Base-by-base conservation (phyloP, 176 grass and related monocot genomes). In the Oryza brachyantha region DNA sequence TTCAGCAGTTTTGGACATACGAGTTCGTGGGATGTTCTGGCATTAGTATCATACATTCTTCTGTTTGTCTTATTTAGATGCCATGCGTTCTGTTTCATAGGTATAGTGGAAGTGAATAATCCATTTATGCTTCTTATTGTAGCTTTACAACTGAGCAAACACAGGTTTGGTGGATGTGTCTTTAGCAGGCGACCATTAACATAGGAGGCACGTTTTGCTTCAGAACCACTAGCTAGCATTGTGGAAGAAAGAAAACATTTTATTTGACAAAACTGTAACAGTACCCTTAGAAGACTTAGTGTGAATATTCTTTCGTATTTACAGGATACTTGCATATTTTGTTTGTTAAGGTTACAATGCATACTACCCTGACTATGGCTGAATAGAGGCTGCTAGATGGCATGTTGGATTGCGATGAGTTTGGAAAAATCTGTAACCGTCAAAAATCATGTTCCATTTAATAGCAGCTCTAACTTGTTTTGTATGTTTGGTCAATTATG, bases 21-120 rank as follows among this genome's bases (percentile, higher is more conserved):
- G 24, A 4, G 4, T 1, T 14, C 10, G 5, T 50, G 46, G 45
- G 46, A 50, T 19, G 13, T 50, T 5, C 17, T 17, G 46, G 1
- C 5, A 50, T 50, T 32, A 22, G 16, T 61, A 26, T 63, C 24
- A 68, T 40, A 79, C 36, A 63, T n/a, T n/a, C n/a, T n/a, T n/a
- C n/a, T n/a, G n/a, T 43, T 63, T 5, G 12, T 50, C 7, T 36
- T 43, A 36, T 21, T 41, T 61, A 11, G 79, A 61, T 70, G 42
- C 3, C 73, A 17, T 82, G 17, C 70, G 42, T 43, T 6, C 64
- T 54, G 43, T 32, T 27, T 64, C 14, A 11, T 45, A 8, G 24
- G 36, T 83, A 58, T 11, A 32, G 21, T 76, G 27, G 19, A 83
- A 42, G 38, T 67, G 26, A 76, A 70, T 70, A 68, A 3, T 61